Percentiles rank a stretch among this genome's conserved stretches.
Conservation (phyloP, 176 grass and related monocot genomes). For the Zoysia japonica region DNA sequence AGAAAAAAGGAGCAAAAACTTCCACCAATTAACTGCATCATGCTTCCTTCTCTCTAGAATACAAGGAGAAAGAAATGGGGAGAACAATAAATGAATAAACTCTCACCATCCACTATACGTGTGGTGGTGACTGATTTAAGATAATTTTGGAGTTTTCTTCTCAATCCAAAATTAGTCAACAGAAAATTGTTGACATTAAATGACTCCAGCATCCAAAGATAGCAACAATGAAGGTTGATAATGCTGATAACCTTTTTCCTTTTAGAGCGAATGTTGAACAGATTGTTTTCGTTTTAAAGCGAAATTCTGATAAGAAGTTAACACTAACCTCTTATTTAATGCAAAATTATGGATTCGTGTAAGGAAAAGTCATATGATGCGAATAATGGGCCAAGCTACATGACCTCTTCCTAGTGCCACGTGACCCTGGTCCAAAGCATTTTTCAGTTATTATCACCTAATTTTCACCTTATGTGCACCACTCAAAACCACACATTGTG, state of each 20-base stretch:
- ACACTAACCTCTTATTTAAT: neutral
- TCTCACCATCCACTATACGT: conserved; percentile 37
- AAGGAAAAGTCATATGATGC: conserved; percentile 14
- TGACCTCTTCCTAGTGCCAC: too few relatives aligned
- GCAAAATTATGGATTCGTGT: neutral
- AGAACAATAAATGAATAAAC: conserved; percentile 24
- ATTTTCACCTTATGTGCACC: too few relatives aligned
- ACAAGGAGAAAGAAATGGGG: conserved; percentile 21
- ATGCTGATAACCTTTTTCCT: neutral
- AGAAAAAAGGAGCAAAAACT: conserved; percentile 16
- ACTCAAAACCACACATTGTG: too few relatives aligned
- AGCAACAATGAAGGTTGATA: conserved; percentile 7
- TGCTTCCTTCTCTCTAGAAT: conserved; percentile 4
- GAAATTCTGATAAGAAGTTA: neutral
- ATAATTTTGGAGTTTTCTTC: conserved; percentile 43
- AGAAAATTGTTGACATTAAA: conserved; percentile 32
- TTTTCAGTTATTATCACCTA: too few relatives aligned
- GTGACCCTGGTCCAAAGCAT: too few relatives aligned
- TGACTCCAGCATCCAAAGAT: conserved; percentile 24
- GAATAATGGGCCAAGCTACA: too few relatives aligned
- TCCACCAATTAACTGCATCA: conserved; percentile 31
- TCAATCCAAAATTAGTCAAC: conserved; percentile 50
- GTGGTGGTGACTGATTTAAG: conserved; percentile 48
- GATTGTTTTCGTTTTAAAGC: neutral
- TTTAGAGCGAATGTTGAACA: neutral